Conservation (phyloP, 1,139 yeast genomes). For the Candida sp. region DNA sequence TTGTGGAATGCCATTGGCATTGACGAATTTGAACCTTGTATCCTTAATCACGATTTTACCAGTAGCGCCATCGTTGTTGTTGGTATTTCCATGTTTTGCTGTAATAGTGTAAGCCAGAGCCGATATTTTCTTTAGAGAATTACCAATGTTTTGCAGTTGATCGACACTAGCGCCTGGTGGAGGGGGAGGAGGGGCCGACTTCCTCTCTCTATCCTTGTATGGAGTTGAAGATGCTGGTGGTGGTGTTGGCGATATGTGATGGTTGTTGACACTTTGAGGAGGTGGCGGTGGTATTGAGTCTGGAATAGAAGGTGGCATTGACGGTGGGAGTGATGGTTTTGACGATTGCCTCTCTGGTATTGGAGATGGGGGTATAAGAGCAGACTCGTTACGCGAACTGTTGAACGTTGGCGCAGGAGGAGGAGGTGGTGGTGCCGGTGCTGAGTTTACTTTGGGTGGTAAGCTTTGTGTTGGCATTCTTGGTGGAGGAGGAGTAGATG, state of each 20-base stretch:
- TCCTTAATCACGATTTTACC: conserved; percentile 60
- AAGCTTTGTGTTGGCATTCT: conserved; percentile 7
- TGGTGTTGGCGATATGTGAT: conserved; percentile 13
- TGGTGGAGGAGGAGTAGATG: conserved; percentile 7
- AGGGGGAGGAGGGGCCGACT: conserved; percentile 36
- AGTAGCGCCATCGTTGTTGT: conserved; percentile 11
- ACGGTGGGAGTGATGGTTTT: conserved; percentile 6
- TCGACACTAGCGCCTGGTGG: conserved; percentile 33
- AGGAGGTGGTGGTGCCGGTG: conserved; percentile 7
- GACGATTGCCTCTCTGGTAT: conserved; percentile 8
- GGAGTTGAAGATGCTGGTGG: conserved; percentile 12
- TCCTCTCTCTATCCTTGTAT: conserved; percentile 10
- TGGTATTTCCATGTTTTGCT: conserved; percentile 10
- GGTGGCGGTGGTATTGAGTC: conserved; percentile 10
- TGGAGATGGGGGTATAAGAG: conserved; percentile 4
- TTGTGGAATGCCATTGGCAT: conserved; percentile 69
- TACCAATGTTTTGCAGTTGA: conserved; percentile 47
- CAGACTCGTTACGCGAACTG: not conserved
- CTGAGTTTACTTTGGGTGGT: conserved; percentile 11
- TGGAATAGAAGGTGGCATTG: conserved; percentile 7
- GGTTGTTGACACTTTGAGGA: conserved; percentile 5
- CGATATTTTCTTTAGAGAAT: conserved; percentile 49
- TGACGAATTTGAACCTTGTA: conserved; percentile 64
- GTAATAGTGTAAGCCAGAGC: conserved; percentile 58
- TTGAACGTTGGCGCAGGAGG: conserved; percentile 4